A percentile compares a stretch with the other conserved stretches of the same genome.
Evolutionary conservation across 768 basidiomycete species (phyloP).

Genomic region (Lactarius indigo): DNA sequence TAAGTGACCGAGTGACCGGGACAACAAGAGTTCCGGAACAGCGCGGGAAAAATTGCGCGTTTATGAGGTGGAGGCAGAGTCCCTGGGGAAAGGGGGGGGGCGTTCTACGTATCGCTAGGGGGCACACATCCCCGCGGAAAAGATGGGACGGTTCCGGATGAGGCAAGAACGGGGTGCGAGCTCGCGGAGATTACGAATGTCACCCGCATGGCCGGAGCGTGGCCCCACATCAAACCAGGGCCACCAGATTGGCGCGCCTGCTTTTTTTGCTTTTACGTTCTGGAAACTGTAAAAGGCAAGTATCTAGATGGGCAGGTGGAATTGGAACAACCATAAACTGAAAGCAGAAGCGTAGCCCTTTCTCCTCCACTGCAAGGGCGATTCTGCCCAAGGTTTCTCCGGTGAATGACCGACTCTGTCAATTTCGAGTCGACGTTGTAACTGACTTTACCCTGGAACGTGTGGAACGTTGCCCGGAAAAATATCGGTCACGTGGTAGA

Average conservation of each 20-base stretch:
- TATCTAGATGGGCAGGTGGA: not conserved
- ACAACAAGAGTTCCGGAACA: not conserved
- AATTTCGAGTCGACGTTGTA: not conserved
- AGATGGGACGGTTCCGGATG: not conserved
- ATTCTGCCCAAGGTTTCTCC: constrained; percentile 4
- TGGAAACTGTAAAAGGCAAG: constrained; percentile 10
- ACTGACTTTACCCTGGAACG: not conserved
- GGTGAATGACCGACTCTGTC: not conserved
- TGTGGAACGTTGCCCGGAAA: constrained; percentile 9
- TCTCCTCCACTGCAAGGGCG: not conserved
- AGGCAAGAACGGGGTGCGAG: constrained; percentile 6
- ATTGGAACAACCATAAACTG: constrained; percentile 3
- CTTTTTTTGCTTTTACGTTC: not conserved
- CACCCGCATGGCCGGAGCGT: constrained; percentile 21
- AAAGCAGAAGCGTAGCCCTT: not conserved
- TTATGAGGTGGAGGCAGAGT: not conserved
- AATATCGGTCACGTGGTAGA: constrained; percentile 11
- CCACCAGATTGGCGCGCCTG: constrained; percentile 3
- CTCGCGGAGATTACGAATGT: constrained; percentile 25
- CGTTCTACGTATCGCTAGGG: not conserved
- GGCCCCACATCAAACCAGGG: constrained; percentile 2
- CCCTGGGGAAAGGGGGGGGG: not conserved
- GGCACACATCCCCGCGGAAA: constrained; percentile 15
- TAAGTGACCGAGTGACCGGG: not conserved
- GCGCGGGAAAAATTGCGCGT: not conserved